Percentiles rank a stretch among this genome's conserved stretches.
These are phyloP conservation scores for Botrytis squamosa DNA, from an alignment of 2,329 filamentous ascomycete genomes.

Conservation along the genomic window DNA sequence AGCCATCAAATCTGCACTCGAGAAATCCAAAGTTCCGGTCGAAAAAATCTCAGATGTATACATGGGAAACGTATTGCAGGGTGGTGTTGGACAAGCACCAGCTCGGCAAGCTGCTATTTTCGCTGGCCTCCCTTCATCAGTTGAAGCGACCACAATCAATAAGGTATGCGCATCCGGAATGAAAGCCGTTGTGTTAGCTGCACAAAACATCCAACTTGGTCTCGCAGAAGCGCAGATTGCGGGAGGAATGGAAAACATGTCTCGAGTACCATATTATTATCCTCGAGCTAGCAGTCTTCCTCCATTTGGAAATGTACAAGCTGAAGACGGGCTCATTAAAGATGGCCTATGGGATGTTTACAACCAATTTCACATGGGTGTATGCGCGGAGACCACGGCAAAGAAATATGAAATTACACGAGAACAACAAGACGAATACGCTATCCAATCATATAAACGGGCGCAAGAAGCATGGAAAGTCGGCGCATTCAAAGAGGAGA, in stretches of 20 bases:
- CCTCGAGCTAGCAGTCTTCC: constrained; percentile 78
- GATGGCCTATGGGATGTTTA: constrained; percentile 97
- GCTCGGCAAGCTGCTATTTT: constrained; percentile 89
- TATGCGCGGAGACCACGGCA: constrained; percentile 91
- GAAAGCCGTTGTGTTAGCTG: constrained; percentile 86
- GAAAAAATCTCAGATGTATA: constrained; percentile 88
- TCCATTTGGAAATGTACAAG: constrained; percentile 79
- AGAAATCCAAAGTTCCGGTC: constrained; percentile 78
- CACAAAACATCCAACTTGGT: constrained; percentile 92
- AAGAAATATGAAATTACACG: constrained; percentile 80
- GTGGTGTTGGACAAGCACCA: constrained; percentile 80
- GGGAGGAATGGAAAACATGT: constrained; percentile 99
- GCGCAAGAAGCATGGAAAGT: constrained; percentile 87
- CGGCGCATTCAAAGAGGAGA: constrained; percentile 82
- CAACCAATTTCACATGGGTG: constrained; percentile 96
- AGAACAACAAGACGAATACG: constrained; percentile 87
- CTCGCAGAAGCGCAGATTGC: constrained; percentile 85
- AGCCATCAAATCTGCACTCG: constrained; percentile 87
- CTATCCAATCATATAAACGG: constrained; percentile 83
- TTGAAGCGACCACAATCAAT: constrained; percentile 92
- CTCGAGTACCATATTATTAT: constrained; percentile 85
- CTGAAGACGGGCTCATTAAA: constrained; percentile 91
- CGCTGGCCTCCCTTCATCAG: constrained; percentile 74
- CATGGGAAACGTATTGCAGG: constrained; percentile 94
- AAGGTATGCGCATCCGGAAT: constrained; percentile 96